Conservation (phyloP, 192 early-diverging fungal genomes). For the Backusella westeae region DNA sequence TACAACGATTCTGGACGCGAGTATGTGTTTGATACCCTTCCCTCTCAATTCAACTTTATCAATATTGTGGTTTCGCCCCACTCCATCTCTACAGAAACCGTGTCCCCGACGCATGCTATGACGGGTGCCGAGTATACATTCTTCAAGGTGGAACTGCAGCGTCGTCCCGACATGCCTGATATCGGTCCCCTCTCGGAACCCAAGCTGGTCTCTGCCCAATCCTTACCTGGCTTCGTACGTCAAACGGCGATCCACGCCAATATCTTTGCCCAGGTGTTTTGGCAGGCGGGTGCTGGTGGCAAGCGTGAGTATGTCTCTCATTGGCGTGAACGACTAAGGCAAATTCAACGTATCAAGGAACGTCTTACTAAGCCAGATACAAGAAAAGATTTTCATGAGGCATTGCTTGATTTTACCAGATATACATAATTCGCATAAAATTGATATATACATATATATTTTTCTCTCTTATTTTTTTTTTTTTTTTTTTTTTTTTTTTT, state of each 20-base stretch:
- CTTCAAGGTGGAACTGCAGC: conserved; percentile 62
- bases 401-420: conserved; percentile 56
- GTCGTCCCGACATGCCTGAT: conserved; percentile 77
- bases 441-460: background rate
- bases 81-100: conserved; percentile 27
- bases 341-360: conserved; percentile 82
- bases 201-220: conserved; percentile 78
- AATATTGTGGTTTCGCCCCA: conserved; percentile 89
- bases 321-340: conserved; percentile 84
- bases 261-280: conserved; percentile 86
- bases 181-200: conserved; percentile 76
- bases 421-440: conserved; percentile 41
- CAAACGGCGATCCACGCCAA: conserved; percentile 85
- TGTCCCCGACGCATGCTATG: background rate
- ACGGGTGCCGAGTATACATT: conserved; percentile 42
- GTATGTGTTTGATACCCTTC: conserved; percentile 87
- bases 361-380: conserved; percentile 27
- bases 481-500: too few relatives aligned
- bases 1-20: conserved; percentile 87
- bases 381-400: conserved; percentile 27
- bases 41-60: conserved; percentile 95
- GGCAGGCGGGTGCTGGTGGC: conserved; percentile 59
- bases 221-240: conserved; percentile 79
- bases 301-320: conserved; percentile 81
- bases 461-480: background rate